These are phyloP conservation scores for Pochonia chlamydosporia DNA, from an alignment of 2,329 filamentous ascomycete species.

Conservation along the genomic window DNA sequence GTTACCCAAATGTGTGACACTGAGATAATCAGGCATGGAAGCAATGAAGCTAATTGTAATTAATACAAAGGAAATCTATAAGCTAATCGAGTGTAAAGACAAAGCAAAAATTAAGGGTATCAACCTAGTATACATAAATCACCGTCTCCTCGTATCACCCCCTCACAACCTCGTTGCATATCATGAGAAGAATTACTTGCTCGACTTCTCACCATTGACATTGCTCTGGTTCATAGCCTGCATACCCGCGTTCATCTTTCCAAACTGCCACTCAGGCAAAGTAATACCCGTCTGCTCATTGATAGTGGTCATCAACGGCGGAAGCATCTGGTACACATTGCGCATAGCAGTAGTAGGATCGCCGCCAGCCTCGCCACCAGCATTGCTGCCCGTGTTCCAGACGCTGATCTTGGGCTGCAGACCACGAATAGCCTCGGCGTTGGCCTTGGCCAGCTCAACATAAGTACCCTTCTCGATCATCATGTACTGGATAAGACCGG, in stretches of 20 bases:
- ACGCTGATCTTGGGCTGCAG: conserved; percentile 85
- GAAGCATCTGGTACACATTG: conserved; percentile 79
- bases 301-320: conserved; percentile 77
- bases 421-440: conserved; percentile 68
- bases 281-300: conserved; percentile 83
- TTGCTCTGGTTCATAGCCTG: conserved; percentile 22
- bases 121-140: neutral
- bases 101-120: neutral
- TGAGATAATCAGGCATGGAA: too few species aligned
- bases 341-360: conserved; percentile 58
- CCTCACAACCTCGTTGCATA: neutral
- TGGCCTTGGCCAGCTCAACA: conserved; percentile 70
- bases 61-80: too few species aligned
- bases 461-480: conserved; percentile 84
- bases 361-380: conserved; percentile 32
- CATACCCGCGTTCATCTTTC: conserved; percentile 32
- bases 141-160: neutral
- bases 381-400: conserved; percentile 69
- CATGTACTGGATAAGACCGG: conserved; percentile 74
- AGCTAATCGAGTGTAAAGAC: too few species aligned
- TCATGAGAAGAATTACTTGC: too few species aligned
- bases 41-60: too few species aligned
- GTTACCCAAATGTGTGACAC: too few species aligned
- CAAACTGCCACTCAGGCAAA: conserved; percentile 71
- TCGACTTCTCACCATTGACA: conserved; percentile 6